Evolutionary conservation across 2,329 filamentous ascomycete genomes (phyloP).

Genomic region (Hypoxylon sp.): DNA sequence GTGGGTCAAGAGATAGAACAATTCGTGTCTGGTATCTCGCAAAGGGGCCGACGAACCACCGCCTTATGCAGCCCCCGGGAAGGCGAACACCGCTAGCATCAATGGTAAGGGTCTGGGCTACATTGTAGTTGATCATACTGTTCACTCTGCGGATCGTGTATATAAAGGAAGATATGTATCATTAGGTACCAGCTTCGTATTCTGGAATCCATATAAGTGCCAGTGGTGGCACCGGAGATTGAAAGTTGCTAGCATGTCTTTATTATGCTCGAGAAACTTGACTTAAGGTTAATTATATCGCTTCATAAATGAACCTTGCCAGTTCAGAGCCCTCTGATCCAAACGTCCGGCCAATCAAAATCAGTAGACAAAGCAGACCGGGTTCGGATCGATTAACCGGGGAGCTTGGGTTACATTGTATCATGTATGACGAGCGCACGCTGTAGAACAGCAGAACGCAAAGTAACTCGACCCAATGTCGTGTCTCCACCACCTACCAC

Average conservation of each 20-base stretch:
- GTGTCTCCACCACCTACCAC: slow-evolving; percentile 24
- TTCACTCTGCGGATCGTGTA: slow-evolving; percentile 38
- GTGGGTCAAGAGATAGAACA: slow-evolving; percentile 86
- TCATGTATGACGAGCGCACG: slow-evolving; percentile 40
- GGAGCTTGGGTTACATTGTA: slow-evolving; percentile 39
- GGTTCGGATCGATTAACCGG: slow-evolving; percentile 37
- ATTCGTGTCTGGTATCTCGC: slow-evolving; percentile 12
- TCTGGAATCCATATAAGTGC: slow-evolving; percentile 26
- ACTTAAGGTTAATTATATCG: slow-evolving; percentile 21
- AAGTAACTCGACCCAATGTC: slow-evolving; percentile 32
- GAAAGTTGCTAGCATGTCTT: slow-evolving; percentile 7
- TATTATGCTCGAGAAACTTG: slow-evolving; percentile 6
- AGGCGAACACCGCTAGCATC: slow-evolving; percentile 31
- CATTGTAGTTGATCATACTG: slow-evolving; percentile 24
- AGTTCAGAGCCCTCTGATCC: slow-evolving; percentile 19
- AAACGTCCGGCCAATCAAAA: slow-evolving; percentile 31
- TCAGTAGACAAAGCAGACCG: slow-evolving; percentile 1
- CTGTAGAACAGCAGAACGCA: slow-evolving; percentile 30
- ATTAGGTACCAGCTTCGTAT: slow-evolving; percentile 46
- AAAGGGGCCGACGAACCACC: slow-evolving; percentile 14
- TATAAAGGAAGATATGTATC: slow-evolving; percentile 49
- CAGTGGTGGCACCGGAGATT: slow-evolving; percentile 25
- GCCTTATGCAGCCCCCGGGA: slow-evolving; percentile 26
- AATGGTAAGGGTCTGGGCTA: slow-evolving; percentile 19
- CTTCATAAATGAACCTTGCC: slow-evolving; percentile 30